Evolutionary conservation across 208 protist genomes (phyloP).

Genomic region (Naegleria gruberi): DNA sequence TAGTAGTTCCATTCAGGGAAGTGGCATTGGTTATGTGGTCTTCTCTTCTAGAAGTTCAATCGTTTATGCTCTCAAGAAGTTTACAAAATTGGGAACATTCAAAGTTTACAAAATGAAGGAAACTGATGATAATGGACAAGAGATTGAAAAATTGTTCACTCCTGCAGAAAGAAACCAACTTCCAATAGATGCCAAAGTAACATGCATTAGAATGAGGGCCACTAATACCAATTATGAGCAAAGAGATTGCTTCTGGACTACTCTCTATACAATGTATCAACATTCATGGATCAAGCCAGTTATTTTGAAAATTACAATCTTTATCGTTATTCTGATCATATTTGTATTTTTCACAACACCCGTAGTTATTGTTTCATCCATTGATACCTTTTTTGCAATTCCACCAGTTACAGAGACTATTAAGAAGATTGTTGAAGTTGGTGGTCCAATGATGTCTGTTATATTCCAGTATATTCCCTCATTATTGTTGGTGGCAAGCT

Average conservation of each 20-base stretch:
- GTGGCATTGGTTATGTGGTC: neutral
- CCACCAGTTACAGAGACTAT: neutral
- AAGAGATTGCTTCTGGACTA: neutral
- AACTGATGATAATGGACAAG: neutral
- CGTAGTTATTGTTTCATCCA: neutral
- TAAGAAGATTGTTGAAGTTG: neutral
- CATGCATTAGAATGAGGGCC: neutral
- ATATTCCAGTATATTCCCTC: neutral
- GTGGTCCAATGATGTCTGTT: neutral
- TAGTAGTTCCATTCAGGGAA: neutral
- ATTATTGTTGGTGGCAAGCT: neutral
- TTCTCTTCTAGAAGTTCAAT: neutral
- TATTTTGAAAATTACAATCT: neutral
- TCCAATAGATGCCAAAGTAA: neutral
- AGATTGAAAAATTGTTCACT: neutral
- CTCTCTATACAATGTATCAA: neutral
- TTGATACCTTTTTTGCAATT: neutral
- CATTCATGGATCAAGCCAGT: neutral
- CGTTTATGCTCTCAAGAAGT: neutral
- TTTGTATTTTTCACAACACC: neutral
- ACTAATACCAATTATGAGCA: neutral
- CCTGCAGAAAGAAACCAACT: neutral
- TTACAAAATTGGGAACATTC: neutral
- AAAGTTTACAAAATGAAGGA: neutral
- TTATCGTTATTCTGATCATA: neutral